phyloP scores from a whole-genome alignment of 2,329 filamentous ascomycete genomes.

The Botryotinia calthae region DNA sequence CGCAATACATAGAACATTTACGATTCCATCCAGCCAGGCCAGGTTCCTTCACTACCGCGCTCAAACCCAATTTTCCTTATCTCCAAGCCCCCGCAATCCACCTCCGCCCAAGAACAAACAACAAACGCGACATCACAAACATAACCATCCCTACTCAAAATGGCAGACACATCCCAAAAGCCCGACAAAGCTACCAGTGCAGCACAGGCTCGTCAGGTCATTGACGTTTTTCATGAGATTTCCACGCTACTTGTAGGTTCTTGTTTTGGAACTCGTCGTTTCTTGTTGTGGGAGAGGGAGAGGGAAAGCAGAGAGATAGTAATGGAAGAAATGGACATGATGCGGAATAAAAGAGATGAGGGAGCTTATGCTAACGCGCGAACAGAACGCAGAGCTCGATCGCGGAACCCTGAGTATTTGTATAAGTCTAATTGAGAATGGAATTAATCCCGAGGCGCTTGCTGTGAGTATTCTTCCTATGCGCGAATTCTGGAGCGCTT shows the following conservation, averaged over 20 bases:
- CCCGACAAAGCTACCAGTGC: constrained; percentile 47
- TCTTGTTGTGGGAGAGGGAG: background rate
- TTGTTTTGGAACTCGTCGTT: constrained; percentile 7
- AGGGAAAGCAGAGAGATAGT: background rate
- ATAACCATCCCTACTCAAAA: constrained; percentile 33
- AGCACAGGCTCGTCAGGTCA: constrained; percentile 78
- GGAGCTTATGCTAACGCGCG: constrained; percentile 6
- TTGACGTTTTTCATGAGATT: constrained; percentile 81
- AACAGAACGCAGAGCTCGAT: constrained; percentile 88
- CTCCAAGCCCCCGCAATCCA: constrained; percentile 10
- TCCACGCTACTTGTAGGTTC: constrained; percentile 77
- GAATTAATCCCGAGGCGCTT: constrained; percentile 91
- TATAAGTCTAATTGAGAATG: constrained; percentile 95
- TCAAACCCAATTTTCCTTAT: background rate
- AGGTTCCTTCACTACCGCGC: no score
- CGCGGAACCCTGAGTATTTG: constrained; percentile 89
- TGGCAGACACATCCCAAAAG: constrained; percentile 40
- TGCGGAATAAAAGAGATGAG: no score
- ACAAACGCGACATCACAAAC: background rate
- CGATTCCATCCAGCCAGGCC: no score
- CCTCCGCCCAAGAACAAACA: constrained; percentile 3
- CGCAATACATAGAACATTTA: background rate
- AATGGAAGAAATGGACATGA: no score
- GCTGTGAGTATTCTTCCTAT: constrained; percentile 60
- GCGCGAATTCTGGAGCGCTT: background rate